A percentile compares a stretch with the other conserved stretches of the same genome.
Evolutionary conservation across 2,329 filamentous ascomycete species (phyloP).

Genomic region (Leptographium radiaticola): DNA sequence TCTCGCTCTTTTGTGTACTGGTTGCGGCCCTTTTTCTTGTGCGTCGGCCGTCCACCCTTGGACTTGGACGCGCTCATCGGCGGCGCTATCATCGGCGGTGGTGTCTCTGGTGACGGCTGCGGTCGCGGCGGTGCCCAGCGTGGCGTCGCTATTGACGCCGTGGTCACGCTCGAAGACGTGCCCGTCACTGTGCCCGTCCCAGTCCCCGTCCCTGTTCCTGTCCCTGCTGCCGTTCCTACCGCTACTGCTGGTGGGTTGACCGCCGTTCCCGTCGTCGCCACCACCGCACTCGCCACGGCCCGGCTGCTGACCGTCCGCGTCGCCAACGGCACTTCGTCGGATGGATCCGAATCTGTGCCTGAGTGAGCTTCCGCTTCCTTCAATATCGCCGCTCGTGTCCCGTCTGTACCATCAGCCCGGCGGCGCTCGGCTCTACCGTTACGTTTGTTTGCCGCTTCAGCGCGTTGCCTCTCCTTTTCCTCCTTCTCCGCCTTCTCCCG

Average conservation of each 20-base stretch:
- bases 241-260: neutral
- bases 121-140: constrained; percentile 24
- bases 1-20: constrained; percentile 73
- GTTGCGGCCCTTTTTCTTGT: constrained; percentile 60
- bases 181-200: neutral
- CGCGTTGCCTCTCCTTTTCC: constrained; percentile 60
- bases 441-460: constrained; percentile 64
- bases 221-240: no score
- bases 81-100: constrained; percentile 25
- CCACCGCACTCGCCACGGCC: neutral
- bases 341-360: constrained; percentile 54
- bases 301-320: constrained; percentile 21
- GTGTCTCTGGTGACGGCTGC: constrained; percentile 33
- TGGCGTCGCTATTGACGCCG: constrained; percentile 15
- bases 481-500: constrained; percentile 54
- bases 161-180: constrained; percentile 8
- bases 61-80: constrained; percentile 44
- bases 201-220: neutral
- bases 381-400: constrained; percentile 6
- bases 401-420: constrained; percentile 58
- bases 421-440: constrained; percentile 73
- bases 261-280: neutral
- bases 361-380: constrained; percentile 23
- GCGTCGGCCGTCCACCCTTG: constrained; percentile 42
- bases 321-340: constrained; percentile 51